Evolutionary conservation across 148 eudicot genomes (phyloP).

Genomic region (Dysphania ambrosioides): DNA sequence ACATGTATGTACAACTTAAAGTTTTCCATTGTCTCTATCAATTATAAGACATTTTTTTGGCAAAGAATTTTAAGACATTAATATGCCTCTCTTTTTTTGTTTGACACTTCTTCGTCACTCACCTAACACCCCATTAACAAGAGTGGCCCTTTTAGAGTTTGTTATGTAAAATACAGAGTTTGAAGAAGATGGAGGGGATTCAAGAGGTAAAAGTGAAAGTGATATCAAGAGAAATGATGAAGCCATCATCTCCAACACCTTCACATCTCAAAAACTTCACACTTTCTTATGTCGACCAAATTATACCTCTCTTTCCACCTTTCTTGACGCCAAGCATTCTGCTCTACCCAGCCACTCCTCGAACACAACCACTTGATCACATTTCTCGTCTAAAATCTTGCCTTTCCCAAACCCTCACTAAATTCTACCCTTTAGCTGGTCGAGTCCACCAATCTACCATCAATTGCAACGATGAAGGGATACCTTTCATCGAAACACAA

Average conservation of each 20-base stretch:
- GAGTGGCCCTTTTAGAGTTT: too few relatives aligned
- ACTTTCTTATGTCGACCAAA: slow-evolving; percentile 3
- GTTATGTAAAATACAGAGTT: too few relatives aligned
- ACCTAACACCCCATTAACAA: too few relatives aligned
- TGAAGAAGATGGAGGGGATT: not conserved
- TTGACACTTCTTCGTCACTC: too few relatives aligned
- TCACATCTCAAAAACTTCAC: not conserved
- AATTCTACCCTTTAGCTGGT: slow-evolving; percentile 12
- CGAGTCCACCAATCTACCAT: not conserved
- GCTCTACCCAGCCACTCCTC: not conserved
- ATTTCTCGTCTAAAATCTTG: not conserved
- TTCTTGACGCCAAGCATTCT: slow-evolving; percentile 1
- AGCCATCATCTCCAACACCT: slow-evolving; percentile 9
- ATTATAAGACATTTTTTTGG: too few relatives aligned
- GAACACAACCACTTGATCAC: not conserved
- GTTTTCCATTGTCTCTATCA: too few relatives aligned
- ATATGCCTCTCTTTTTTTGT: too few relatives aligned
- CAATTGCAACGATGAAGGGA: not conserved
- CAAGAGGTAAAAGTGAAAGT: not conserved
- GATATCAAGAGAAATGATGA: not conserved
- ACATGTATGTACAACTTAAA: too few relatives aligned
- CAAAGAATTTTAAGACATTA: too few relatives aligned
- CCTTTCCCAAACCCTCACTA: not conserved
- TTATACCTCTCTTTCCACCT: not conserved
- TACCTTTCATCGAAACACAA: not conserved